Percentiles rank a stretch among this genome's conserved stretches.
Evolutionary conservation across 495 filamentous ascomycete species (phyloP).

Genomic region (Friedmanniomyces simplex): DNA sequence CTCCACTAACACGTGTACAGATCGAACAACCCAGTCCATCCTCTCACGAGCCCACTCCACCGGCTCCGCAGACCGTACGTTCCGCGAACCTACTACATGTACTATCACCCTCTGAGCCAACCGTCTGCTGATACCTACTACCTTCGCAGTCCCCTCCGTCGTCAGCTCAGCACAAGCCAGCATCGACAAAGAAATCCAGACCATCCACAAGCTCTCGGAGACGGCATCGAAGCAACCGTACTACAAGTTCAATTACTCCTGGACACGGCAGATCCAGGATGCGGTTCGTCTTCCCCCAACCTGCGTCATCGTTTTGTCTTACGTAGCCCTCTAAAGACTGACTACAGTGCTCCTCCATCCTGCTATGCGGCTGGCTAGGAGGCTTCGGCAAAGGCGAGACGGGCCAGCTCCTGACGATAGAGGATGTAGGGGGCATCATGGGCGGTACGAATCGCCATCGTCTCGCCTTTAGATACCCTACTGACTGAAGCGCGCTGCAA

Average conservation of each 20-base stretch:
- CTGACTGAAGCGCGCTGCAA: background rate
- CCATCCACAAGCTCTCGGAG: slow-evolving; percentile 49
- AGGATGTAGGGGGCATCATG: slow-evolving; percentile 70
- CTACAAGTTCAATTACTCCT: slow-evolving; percentile 87
- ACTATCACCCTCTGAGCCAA: background rate
- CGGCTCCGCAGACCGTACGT: slow-evolving; percentile 62
- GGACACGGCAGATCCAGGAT: slow-evolving; percentile 78
- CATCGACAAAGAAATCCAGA: slow-evolving; percentile 47
- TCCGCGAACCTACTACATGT: background rate
- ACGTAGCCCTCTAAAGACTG: slow-evolving; percentile 9
- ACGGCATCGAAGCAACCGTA: slow-evolving; percentile 79
- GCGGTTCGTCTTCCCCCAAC: slow-evolving; percentile 40
- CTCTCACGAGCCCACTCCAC: slow-evolving; percentile 87
- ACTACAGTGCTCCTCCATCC: slow-evolving; percentile 37
- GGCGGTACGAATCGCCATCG: slow-evolving; percentile 40
- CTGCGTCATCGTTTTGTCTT: background rate
- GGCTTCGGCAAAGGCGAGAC: slow-evolving; percentile 41
- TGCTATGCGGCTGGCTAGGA: slow-evolving; percentile 70
- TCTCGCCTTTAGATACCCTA: background rate
- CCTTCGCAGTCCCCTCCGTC: slow-evolving; percentile 34
- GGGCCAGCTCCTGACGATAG: slow-evolving; percentile 70
- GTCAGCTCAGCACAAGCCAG: slow-evolving; percentile 43
- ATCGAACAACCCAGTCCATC: slow-evolving; percentile 61
- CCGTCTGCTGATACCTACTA: slow-evolving; percentile 1
- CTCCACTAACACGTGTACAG: slow-evolving; percentile 25